These are phyloP conservation scores for Tetragonia tetragonoides DNA, from an alignment of 148 eudicot species.

Conservation along the genomic window DNA sequence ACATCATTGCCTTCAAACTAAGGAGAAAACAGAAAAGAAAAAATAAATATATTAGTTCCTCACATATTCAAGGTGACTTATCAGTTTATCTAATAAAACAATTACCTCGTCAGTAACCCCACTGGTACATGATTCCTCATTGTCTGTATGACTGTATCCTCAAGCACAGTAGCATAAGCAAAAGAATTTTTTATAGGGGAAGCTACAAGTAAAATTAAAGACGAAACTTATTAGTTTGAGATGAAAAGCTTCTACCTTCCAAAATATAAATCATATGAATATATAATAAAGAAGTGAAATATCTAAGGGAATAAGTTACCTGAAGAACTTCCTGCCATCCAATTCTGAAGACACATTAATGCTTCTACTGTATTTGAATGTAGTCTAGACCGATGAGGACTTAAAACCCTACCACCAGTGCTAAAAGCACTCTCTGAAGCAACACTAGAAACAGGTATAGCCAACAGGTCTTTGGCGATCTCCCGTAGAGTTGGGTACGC, in stretches of 20 bases:
- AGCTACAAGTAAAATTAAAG: not conserved
- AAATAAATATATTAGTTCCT: too few species aligned
- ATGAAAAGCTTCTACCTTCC: not conserved
- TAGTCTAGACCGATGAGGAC: conserved; percentile 8
- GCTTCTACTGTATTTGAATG: conserved; percentile 8
- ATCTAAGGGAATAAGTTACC: not conserved
- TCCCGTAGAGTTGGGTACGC: conserved; percentile 8
- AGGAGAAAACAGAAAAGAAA: not conserved
- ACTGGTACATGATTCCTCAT: not conserved
- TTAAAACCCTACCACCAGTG: conserved; percentile 16
- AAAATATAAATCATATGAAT: too few species aligned
- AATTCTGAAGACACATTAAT: conserved; percentile 13
- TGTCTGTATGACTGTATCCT: not conserved
- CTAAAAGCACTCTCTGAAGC: conserved; percentile 20
- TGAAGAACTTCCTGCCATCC: not conserved
- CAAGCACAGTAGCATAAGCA: not conserved
- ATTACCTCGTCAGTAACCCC: not conserved
- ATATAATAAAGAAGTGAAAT: not conserved
- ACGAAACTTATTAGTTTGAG: not conserved
- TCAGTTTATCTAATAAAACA: too few species aligned
- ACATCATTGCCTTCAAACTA: not conserved
- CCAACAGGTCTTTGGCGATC: conserved; percentile 15
- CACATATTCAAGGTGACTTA: not conserved
- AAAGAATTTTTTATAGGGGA: not conserved
- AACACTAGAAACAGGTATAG: conserved; percentile 14